Conservation (phyloP, 2,329 filamentous ascomycete genomes). For the Sporothrix pallida region DNA sequence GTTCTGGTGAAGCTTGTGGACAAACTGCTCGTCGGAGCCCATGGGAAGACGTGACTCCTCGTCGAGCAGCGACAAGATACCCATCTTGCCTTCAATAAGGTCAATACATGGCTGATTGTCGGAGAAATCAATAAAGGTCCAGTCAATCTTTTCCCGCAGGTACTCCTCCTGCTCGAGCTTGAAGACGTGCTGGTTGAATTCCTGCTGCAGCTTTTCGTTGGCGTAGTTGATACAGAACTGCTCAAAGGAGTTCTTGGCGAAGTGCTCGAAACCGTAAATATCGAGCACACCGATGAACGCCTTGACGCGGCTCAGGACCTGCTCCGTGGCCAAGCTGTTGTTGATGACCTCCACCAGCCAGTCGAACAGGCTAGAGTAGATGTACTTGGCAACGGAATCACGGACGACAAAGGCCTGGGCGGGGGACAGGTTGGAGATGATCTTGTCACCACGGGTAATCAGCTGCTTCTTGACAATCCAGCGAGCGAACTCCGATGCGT, state of each 20-base stretch:
- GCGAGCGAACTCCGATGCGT: conserved; percentile 84
- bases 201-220: conserved; percentile 98
- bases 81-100: conserved; percentile 94
- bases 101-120: conserved; percentile 99
- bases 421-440: conserved; percentile 91
- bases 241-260: conserved; percentile 99
- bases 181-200: conserved; percentile 99
- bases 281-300: conserved; percentile 98
- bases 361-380: conserved; percentile 97
- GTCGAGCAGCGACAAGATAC: conserved; percentile 88
- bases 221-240: conserved; percentile 99
- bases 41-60: conserved; percentile 96
- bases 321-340: conserved; percentile 82
- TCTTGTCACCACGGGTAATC: conserved; percentile 94
- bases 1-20: conserved; percentile 94
- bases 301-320: conserved; percentile 78
- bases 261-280: conserved; percentile 99
- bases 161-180: conserved; percentile 99
- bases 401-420: conserved; percentile 93
- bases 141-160: conserved; percentile 93
- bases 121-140: conserved; percentile 99
- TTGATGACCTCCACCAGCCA: conserved; percentile 99
- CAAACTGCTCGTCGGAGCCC: conserved; percentile 96
- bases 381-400: conserved; percentile 97
- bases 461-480: conserved; percentile 99